A percentile compares a stretch with the other conserved stretches of the same genome.
phyloP scores from a whole-genome alignment of 208 protist species.

The Trypanosoma boissoni region DNA sequence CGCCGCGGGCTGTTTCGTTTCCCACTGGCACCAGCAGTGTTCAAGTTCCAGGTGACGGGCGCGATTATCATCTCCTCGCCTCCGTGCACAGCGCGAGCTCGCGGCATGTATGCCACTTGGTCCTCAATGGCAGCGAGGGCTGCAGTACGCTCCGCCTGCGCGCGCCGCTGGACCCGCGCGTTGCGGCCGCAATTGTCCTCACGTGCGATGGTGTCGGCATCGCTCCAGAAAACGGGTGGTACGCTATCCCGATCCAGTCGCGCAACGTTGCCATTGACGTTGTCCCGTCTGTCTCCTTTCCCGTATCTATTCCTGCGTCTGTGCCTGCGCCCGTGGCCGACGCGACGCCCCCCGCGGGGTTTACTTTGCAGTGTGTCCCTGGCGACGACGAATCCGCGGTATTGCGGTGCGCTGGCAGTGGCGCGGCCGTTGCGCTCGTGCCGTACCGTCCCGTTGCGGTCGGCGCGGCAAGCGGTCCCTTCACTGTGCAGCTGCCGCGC shows the following conservation, averaged over 20 bases:
- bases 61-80: constrained; percentile 67
- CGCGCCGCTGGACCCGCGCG: constrained; percentile 31
- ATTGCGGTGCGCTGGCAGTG: constrained; percentile 53
- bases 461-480: constrained; percentile 43
- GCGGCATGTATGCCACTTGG: constrained; percentile 65
- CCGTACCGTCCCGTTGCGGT: constrained; percentile 37
- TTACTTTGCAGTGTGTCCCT: constrained; percentile 50
- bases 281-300: too few species aligned
- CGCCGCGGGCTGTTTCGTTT: constrained; percentile 44
- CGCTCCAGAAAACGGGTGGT: constrained; percentile 51
- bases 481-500: constrained; percentile 53
- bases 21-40: constrained; percentile 27
- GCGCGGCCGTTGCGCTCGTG: constrained; percentile 39
- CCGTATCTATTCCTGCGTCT: background rate
- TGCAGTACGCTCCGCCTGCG: constrained; percentile 51
- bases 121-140: constrained; percentile 67
- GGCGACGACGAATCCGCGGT: constrained; percentile 28
- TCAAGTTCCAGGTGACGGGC: constrained; percentile 70
- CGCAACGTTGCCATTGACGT: constrained; percentile 53
- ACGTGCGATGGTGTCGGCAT: constrained; percentile 51
- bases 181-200: constrained; percentile 40
- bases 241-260: constrained; percentile 56
- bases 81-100: constrained; percentile 35
- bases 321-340: background rate
- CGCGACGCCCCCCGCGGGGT: constrained; percentile 1